Base-by-base conservation (phyloP, 1,284 basidiomycete species). In the Volvariella surrecta region DNA sequence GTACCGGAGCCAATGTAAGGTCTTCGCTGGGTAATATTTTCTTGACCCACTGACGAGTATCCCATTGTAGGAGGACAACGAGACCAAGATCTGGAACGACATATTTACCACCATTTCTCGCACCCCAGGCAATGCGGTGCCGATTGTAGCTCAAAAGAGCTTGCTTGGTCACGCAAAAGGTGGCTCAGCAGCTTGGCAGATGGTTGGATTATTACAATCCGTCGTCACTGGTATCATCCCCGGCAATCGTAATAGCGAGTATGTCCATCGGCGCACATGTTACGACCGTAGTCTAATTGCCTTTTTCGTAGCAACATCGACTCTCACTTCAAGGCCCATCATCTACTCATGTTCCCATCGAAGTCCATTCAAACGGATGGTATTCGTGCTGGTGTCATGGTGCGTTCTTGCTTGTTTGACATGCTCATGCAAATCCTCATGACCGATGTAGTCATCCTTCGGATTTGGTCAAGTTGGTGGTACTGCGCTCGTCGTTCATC, bases 391-490 rank as follows among this genome's bases (percentile, higher is more conserved):
- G 91, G 90, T 66, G 73, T 92, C 49, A 88, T 95, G 86, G 82
- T 84, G 56, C 21, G 70, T 56, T 7, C 18, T n/a, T 18, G 11
- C 37, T 37, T 28, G 24, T 18, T 32, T 20, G 19, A 4, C 18
- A 42, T 50, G n/a, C 51, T 24, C 30, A 40, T 50, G 45, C 39
- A 32, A 45, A 45, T 51, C 37, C 53, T 54, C n/a, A 51, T 15
- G 34, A 15, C 31, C 28, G 35, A 3, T 39, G 42, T 47, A 84
- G 74, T 97, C 95, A 2, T 97, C 93, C 15, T 99, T 99, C 70
- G 96, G 96, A 56, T 99, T 99, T 73, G 96, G 95, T 56, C 96
- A 99, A 78, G 94, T 97, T 52, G 96, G 95, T 50, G 96, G 95
- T 49, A 89, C 86, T 49, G 86, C 82, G 39, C 75, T 95, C 50